phyloP scores from a whole-genome alignment of 352 stramenopile species.

The Globisporangium orthogonon region DNA sequence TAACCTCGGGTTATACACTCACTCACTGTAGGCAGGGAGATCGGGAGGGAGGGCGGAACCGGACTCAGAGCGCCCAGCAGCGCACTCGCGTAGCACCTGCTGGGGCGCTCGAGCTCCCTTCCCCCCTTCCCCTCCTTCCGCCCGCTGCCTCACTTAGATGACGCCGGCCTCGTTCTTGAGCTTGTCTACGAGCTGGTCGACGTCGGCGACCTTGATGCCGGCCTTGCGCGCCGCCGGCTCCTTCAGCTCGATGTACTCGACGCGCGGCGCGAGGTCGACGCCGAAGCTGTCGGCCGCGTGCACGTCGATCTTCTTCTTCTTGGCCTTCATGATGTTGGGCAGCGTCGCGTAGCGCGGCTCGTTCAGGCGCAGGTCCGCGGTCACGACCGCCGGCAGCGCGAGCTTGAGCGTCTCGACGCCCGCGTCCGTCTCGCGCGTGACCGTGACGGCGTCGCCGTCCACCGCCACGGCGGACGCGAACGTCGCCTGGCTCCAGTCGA shows the following conservation, averaged over 20 bases:
- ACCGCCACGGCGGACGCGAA: conserved; percentile 93
- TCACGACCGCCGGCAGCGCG: conserved; percentile 93
- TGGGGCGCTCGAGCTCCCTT: too few relatives aligned
- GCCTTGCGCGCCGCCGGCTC: conserved; percentile 91
- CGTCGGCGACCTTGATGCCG: conserved; percentile 92
- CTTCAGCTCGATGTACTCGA: conserved; percentile 84
- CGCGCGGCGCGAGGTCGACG: conserved; percentile 66
- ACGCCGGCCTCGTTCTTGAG: conserved; percentile 94
- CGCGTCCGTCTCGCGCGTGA: conserved; percentile 95
- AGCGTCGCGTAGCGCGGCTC: conserved; percentile 98
- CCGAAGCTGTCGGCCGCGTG: conserved; percentile 64
- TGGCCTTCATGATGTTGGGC: conserved; percentile 99
- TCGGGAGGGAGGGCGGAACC: too few relatives aligned
- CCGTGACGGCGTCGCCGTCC: conserved; percentile 44
- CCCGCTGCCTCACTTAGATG: conserved; percentile 48
- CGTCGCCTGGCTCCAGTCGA: conserved; percentile 96
- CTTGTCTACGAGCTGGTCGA: conserved; percentile 95
- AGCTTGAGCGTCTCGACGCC: conserved; percentile 89
- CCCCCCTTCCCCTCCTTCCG: not conserved
- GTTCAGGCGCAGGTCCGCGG: conserved; percentile 97
- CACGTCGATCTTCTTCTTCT: conserved; percentile 90
- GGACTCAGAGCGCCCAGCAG: too few relatives aligned
- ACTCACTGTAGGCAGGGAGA: not conserved
- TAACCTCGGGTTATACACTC: not conserved
- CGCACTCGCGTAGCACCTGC: too few relatives aligned